phyloP scores from a whole-genome alignment of 2,329 filamentous ascomycete species.

The Trichoderma citrinoviride region DNA sequence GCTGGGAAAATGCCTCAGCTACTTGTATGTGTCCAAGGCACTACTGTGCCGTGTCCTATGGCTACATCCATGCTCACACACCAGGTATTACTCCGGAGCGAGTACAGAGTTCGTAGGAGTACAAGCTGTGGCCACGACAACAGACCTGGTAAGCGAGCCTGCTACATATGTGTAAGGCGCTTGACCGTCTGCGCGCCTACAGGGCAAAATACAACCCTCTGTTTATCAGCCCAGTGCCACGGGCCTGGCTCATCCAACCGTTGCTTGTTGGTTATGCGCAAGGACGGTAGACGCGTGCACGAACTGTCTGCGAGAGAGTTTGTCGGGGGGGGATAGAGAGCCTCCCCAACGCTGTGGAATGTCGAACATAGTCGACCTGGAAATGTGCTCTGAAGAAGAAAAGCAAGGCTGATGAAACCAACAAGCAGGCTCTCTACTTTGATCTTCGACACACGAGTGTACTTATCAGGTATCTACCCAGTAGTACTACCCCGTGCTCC shows the following conservation, averaged over 20 bases:
- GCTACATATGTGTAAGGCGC: neutral
- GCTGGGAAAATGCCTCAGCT: neutral
- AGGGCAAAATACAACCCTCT: neutral
- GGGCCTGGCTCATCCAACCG: neutral
- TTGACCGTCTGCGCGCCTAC: conserved; percentile 12
- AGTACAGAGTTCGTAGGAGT: neutral
- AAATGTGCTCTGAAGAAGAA: neutral
- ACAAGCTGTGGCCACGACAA: no score
- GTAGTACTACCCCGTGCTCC: neutral
- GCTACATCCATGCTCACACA: neutral
- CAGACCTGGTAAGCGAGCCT: neutral
- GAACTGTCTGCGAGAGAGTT: neutral
- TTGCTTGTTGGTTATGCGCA: neutral
- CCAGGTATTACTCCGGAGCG: neutral
- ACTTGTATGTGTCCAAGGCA: neutral
- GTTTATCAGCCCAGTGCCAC: conserved; percentile 1
- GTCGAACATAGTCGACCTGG: neutral
- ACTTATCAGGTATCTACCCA: neutral
- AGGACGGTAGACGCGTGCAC: neutral
- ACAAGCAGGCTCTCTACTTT: neutral
- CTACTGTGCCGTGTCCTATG: neutral
- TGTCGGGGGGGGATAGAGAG: neutral
- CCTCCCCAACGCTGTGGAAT: neutral
- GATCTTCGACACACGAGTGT: neutral
- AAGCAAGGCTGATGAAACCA: neutral